A percentile compares a stretch with the other conserved stretches of the same genome.
Conservation (phyloP, 495 filamentous ascomycete genomes). For the Annulohypoxylon nitens region DNA sequence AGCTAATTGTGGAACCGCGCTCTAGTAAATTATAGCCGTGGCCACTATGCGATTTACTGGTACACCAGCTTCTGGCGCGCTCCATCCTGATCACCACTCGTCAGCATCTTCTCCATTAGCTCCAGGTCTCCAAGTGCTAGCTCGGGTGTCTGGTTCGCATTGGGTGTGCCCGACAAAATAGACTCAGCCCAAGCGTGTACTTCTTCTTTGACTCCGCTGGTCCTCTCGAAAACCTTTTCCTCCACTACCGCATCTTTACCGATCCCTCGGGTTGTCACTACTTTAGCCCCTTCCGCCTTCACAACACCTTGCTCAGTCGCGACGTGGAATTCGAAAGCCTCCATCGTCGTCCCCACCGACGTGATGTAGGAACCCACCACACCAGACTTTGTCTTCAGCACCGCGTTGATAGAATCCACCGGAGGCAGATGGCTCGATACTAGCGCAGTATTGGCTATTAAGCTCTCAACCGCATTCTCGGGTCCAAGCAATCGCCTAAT, state of each 20-base stretch:
- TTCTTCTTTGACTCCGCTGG: slow-evolving; percentile 73
- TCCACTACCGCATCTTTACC: slow-evolving; percentile 57
- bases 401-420: slow-evolving; percentile 79
- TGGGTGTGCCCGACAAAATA: slow-evolving; percentile 61
- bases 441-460: slow-evolving; percentile 71
- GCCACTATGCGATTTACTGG: slow-evolving; percentile 44
- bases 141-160: slow-evolving; percentile 71
- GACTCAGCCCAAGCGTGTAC: slow-evolving; percentile 74
- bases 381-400: slow-evolving; percentile 70
- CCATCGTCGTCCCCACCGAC: slow-evolving; percentile 74
- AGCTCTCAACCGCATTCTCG: slow-evolving; percentile 60
- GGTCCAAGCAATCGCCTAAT: slow-evolving; percentile 70
- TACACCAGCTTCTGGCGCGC: slow-evolving; percentile 56
- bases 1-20: slow-evolving; percentile 44
- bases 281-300: slow-evolving; percentile 52
- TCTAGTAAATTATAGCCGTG: slow-evolving; percentile 45
- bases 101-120: slow-evolving; percentile 74
- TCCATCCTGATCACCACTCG: slow-evolving; percentile 70
- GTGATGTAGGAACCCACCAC: slow-evolving; percentile 71
- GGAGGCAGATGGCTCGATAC: slow-evolving; percentile 75
- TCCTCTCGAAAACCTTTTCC: slow-evolving; percentile 68
- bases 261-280: slow-evolving; percentile 57
- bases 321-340: slow-evolving; percentile 63
- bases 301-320: slow-evolving; percentile 68
- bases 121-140: slow-evolving; percentile 78